A percentile compares a stretch with the other conserved stretches of the same genome.
phyloP scores from a whole-genome alignment of 1,284 basidiomycete genomes.

The Ustilago tritici region DNA sequence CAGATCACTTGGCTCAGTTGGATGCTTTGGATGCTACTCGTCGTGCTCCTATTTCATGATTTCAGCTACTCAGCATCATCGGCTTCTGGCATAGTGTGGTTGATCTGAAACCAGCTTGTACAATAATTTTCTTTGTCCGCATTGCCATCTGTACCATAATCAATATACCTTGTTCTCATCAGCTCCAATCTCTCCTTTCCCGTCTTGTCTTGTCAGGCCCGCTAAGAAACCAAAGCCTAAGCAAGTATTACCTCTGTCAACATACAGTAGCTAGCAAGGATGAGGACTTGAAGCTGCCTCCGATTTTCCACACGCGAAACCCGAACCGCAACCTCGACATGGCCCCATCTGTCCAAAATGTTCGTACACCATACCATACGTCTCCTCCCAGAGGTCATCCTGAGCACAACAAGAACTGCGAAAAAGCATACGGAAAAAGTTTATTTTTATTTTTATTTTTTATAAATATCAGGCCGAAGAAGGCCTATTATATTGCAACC shows the following conservation, averaged over 20 bases:
- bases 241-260: too few species aligned
- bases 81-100: too few species aligned
- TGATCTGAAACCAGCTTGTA: background rate
- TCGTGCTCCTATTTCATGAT: background rate
- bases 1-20: conserved; percentile 49
- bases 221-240: background rate
- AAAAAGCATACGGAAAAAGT: too few species aligned
- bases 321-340: too few species aligned
- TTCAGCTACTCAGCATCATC: too few species aligned
- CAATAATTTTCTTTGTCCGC: background rate
- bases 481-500: conserved; percentile 9
- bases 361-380: too few species aligned
- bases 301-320: too few species aligned
- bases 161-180: conserved; percentile 6
- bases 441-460: background rate
- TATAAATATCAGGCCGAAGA: conserved; percentile 12
- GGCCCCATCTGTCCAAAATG: too few species aligned
- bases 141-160: background rate
- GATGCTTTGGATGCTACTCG: conserved; percentile 26
- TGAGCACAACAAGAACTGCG: too few species aligned
- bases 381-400: too few species aligned
- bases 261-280: too few species aligned
- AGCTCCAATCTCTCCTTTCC: background rate
- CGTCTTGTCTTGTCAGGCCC: background rate
- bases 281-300: too few species aligned